A percentile compares a stretch with the other conserved stretches of the same genome.
These are phyloP conservation scores for Phytopythium vexans DNA, from an alignment of 352 stramenopile species.

Conservation along the genomic window DNA sequence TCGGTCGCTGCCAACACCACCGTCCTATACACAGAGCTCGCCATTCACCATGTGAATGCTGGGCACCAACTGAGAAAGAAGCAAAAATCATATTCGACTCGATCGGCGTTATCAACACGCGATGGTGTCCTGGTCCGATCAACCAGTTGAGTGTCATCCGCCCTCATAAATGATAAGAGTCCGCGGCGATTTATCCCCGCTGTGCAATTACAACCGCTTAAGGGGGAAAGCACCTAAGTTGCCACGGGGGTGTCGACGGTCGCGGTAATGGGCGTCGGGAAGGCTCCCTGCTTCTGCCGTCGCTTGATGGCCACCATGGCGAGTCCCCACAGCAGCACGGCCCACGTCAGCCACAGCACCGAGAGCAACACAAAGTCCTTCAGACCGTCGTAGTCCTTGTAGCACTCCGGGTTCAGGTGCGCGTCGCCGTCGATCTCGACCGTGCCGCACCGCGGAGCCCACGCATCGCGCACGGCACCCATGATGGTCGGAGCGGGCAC, in stretches of 20 bases:
- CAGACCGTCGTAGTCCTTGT: slow-evolving; percentile 40
- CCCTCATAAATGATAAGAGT: too few relatives aligned
- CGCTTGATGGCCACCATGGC: slow-evolving; percentile 24
- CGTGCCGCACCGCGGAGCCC: slow-evolving; percentile 72
- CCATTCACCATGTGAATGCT: too few relatives aligned
- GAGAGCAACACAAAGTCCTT: slow-evolving; percentile 52
- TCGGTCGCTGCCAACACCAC: too few relatives aligned
- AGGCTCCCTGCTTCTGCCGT: slow-evolving; percentile 21
- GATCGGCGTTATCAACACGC: too few relatives aligned
- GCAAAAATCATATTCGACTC: too few relatives aligned
- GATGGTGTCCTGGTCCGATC: too few relatives aligned
- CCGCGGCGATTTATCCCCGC: too few relatives aligned
- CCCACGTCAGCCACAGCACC: slow-evolving; percentile 59
- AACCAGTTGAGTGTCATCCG: too few relatives aligned
- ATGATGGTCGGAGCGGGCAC: slow-evolving; percentile 87
- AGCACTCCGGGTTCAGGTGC: slow-evolving; percentile 45
- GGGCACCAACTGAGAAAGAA: too few relatives aligned
- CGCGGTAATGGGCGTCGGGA: slow-evolving; percentile 8
- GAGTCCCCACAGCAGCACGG: slow-evolving; percentile 43
- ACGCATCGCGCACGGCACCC: slow-evolving; percentile 80
- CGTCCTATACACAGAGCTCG: too few relatives aligned
- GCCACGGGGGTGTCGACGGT: slow-evolving; percentile 1
- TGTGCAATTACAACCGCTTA: too few relatives aligned
- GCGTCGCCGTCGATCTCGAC: slow-evolving; percentile 40
- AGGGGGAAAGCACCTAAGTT: too few relatives aligned